Percentiles rank a stretch among this genome's conserved stretches.
These are phyloP conservation scores for Larix kaempferi DNA, from an alignment of 75 land plant species.

Conservation along the genomic window DNA sequence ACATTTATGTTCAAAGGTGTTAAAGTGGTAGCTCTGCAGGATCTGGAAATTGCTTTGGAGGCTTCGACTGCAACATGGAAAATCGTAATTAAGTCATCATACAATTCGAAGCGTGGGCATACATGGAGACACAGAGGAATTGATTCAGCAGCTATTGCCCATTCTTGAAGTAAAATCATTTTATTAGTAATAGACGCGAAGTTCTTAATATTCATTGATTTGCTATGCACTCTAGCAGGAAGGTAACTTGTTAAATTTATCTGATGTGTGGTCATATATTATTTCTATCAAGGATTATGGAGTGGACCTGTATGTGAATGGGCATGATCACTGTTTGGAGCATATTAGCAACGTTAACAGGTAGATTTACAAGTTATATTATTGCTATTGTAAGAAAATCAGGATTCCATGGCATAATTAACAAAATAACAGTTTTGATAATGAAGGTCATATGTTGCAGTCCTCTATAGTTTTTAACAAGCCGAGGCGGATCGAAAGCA, in stretches of 20 bases:
- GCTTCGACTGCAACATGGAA: conserved; percentile 24
- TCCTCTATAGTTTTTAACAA: conserved; percentile 66
- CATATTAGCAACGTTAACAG: conserved; percentile 70
- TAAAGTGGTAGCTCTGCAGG: not conserved
- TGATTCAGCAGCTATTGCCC: conserved; percentile 11
- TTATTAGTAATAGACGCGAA: too few species aligned
- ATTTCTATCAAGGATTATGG: conserved; percentile 15
- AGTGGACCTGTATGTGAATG: conserved; percentile 88
- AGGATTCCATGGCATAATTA: too few species aligned
- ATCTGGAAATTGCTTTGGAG: conserved; percentile 14
- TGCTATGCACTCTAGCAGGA: too few species aligned
- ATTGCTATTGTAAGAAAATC: too few species aligned
- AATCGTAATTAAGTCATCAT: conserved; percentile 22
- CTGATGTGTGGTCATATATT: too few species aligned
- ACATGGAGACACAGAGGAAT: conserved; percentile 18
- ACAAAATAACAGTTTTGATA: too few species aligned
- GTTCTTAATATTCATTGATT: too few species aligned
- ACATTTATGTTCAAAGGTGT: too few species aligned
- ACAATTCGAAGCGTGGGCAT: conserved; percentile 14
- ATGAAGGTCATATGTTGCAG: conserved; percentile 26
- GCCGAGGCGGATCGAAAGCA: conserved; percentile 93
- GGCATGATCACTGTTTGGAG: conserved; percentile 96
- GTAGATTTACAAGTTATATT: conserved; percentile 20
- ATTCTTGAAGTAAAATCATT: not conserved
- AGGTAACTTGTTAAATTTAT: too few species aligned